Conservation (phyloP, 1,139 yeast genomes). For the Suhomyces wounanorum region DNA sequence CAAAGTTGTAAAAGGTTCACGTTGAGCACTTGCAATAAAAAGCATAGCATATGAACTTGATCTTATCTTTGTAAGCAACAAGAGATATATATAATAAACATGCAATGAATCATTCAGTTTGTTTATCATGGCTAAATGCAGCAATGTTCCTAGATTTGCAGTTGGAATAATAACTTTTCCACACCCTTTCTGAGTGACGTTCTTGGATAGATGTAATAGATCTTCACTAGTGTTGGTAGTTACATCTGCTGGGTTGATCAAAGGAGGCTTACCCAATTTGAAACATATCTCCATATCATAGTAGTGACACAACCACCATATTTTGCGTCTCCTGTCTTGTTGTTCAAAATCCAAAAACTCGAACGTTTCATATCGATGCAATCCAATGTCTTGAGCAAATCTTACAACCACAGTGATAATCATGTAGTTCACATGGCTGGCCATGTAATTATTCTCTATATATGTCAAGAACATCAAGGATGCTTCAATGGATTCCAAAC, state of each 20-base stretch:
- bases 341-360: slow-evolving; percentile 40
- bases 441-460: slow-evolving; percentile 45
- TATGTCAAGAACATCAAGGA: slow-evolving; percentile 47
- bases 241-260: slow-evolving; percentile 52
- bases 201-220: background rate
- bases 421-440: slow-evolving; percentile 46
- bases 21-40: slow-evolving; percentile 31
- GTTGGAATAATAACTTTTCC: background rate
- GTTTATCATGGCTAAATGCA: background rate
- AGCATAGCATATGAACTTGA: slow-evolving; percentile 31
- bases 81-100: slow-evolving; percentile 16
- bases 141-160: background rate
- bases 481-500: slow-evolving; percentile 52
- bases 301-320: slow-evolving; percentile 61
- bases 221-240: slow-evolving; percentile 14
- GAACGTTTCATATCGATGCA: slow-evolving; percentile 59
- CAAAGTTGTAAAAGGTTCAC: slow-evolving; percentile 12
- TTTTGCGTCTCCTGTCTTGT: slow-evolving; percentile 35
- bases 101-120: background rate
- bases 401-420: slow-evolving; percentile 55
- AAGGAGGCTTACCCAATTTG: slow-evolving; percentile 62
- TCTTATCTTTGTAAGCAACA: slow-evolving; percentile 30
- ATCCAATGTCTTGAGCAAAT: slow-evolving; percentile 64
- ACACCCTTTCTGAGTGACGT: background rate
- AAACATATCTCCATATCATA: slow-evolving; percentile 57